These are phyloP conservation scores for Pseudogymnoascus sp. DNA, from an alignment of 2,329 filamentous ascomycete genomes.

Conservation along the genomic window DNA sequence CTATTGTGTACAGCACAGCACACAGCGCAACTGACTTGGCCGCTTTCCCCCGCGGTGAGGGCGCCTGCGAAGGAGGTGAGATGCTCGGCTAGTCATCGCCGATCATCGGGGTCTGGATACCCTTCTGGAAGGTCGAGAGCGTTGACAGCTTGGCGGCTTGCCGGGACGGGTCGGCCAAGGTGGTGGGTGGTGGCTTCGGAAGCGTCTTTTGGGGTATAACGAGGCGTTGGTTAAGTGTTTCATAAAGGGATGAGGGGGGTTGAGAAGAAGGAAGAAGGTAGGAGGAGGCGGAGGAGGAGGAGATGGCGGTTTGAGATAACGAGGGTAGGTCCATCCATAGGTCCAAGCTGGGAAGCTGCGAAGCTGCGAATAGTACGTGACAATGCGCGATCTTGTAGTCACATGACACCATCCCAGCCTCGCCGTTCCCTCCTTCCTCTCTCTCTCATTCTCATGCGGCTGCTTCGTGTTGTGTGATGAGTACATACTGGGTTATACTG, in stretches of 20 bases:
- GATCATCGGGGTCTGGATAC: neutral
- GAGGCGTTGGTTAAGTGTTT: neutral
- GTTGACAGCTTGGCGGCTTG: neutral
- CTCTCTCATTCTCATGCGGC: neutral
- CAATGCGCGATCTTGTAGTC: neutral
- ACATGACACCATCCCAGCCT: neutral
- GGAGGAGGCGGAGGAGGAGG: neutral
- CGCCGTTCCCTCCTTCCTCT: neutral
- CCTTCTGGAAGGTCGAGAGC: constrained; percentile 5
- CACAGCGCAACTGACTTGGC: neutral
- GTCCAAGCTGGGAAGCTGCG: neutral
- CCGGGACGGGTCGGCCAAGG: neutral
- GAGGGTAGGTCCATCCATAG: neutral
- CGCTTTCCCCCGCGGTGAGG: neutral
- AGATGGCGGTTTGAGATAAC: neutral
- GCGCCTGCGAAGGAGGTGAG: neutral
- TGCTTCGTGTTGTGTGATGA: neutral
- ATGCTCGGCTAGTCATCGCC: neutral
- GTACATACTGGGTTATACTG: too few species aligned
- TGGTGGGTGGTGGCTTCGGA: neutral
- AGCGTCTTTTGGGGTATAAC: neutral
- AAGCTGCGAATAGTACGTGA: neutral
- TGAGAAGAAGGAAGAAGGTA: neutral
- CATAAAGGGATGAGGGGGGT: neutral
- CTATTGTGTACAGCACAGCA: too few species aligned